Percentiles rank a stretch among this genome's conserved stretches.
Conservation (phyloP, 2,329 filamentous ascomycete species). For the Bipolaris victoriae region DNA sequence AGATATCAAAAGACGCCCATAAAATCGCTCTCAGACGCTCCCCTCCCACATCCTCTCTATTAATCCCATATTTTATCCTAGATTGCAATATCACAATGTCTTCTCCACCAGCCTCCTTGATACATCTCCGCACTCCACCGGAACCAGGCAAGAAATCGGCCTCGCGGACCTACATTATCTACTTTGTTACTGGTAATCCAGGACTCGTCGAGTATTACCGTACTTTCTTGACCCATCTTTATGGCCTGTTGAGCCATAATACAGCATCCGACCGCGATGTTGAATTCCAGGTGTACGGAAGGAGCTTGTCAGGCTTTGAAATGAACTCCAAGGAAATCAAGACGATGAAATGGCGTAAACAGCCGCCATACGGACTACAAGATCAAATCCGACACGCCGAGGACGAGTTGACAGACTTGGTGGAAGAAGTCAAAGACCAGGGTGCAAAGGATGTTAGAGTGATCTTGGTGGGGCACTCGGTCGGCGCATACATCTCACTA, state of each 20-base stretch:
- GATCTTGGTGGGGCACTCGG: constrained; percentile 54
- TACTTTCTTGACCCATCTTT: constrained; percentile 67
- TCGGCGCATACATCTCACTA: constrained; percentile 55
- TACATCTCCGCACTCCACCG: constrained; percentile 32
- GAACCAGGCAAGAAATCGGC: constrained; percentile 29
- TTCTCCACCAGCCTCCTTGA: constrained; percentile 26
- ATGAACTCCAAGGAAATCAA: constrained; percentile 31
- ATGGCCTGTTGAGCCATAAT: constrained; percentile 57
- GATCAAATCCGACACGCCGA: constrained; percentile 60
- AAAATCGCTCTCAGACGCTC: constrained; percentile 10
- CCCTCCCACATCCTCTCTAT: background rate
- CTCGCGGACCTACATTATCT: constrained; percentile 61
- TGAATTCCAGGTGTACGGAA: constrained; percentile 49
- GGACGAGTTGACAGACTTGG: constrained; percentile 50
- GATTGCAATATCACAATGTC: constrained; percentile 11
- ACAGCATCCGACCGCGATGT: constrained; percentile 23
- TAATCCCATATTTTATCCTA: background rate
- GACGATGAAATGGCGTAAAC: constrained; percentile 28
- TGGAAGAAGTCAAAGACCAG: constrained; percentile 35
- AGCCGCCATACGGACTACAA: constrained; percentile 52
- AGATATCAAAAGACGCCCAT: constrained; percentile 21
- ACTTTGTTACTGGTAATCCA: constrained; percentile 78
- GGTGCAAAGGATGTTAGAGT: constrained; percentile 39
- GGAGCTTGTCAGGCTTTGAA: constrained; percentile 54
- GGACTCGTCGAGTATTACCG: constrained; percentile 76